Conservation (phyloP, 1,139 yeast species). For the Eremothecium coryli region DNA sequence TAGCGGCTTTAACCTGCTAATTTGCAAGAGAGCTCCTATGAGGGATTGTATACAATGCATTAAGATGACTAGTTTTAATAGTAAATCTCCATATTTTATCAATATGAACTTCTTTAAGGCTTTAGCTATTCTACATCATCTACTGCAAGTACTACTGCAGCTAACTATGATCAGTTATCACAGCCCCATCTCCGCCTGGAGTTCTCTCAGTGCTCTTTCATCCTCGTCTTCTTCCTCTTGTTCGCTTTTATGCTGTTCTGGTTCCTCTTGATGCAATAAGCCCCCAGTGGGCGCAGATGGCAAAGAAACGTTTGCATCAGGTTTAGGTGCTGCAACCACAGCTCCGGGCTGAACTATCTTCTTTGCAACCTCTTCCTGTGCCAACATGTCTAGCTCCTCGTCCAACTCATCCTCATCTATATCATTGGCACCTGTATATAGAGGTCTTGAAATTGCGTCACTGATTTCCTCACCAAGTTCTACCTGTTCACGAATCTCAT, state of each 20-base stretch:
- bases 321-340: conserved; percentile 20
- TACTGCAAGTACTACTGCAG: no score
- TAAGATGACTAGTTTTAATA: no score
- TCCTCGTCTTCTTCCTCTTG: conserved; percentile 54
- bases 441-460: conserved; percentile 90
- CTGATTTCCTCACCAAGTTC: conserved; percentile 91
- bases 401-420: conserved; percentile 78
- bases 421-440: conserved; percentile 67
- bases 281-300: conserved; percentile 35
- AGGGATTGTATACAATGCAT: no score
- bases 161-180: no score
- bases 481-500: conserved; percentile 93
- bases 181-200: conserved; percentile 94
- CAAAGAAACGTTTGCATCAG: conserved; percentile 28
- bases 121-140: conserved; percentile 6
- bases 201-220: conserved; percentile 79
- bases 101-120: no score
- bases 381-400: conserved; percentile 82
- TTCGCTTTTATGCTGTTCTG: conserved; percentile 7
- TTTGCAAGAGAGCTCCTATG: no score
- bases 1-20: no score
- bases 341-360: conserved; percentile 39
- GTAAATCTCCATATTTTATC: no score
- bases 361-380: conserved; percentile 67
- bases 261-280: conserved; percentile 11